These are phyloP conservation scores for Rhodotorula graminis DNA, from an alignment of 768 basidiomycete species.

Conservation along the genomic window DNA sequence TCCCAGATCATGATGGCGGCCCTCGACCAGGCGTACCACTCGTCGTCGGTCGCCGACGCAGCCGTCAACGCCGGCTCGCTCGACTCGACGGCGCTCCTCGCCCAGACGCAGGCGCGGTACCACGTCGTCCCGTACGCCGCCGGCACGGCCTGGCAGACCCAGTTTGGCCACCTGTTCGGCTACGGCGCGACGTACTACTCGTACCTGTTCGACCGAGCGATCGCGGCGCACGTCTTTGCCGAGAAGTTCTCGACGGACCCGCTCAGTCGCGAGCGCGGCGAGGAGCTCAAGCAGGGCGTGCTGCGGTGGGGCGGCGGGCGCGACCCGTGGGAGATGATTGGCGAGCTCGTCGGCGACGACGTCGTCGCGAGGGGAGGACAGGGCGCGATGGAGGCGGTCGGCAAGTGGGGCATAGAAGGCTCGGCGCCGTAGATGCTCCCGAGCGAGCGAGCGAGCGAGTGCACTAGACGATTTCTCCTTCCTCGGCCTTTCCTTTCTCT, in stretches of 20 bases:
- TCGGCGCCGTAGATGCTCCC: neutral
- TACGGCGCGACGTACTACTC: conserved; percentile 98
- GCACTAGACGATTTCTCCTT: no score
- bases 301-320: conserved; percentile 77
- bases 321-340: conserved; percentile 92
- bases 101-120: conserved; percentile 53
- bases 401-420: conserved; percentile 71
- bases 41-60: conserved; percentile 52
- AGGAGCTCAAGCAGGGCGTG: conserved; percentile 71
- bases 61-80: conserved; percentile 50
- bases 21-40: conserved; percentile 87
- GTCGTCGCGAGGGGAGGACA: conserved; percentile 67
- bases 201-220: conserved; percentile 92
- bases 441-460: neutral
- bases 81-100: conserved; percentile 68
- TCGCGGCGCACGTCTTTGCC: conserved; percentile 85
- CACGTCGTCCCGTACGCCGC: conserved; percentile 77
- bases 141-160: conserved; percentile 88
- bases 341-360: conserved; percentile 61
- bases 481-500: no score
- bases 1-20: conserved; percentile 82
- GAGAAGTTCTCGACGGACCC: conserved; percentile 67
- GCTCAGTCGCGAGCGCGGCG: conserved; percentile 67
- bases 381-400: conserved; percentile 82
- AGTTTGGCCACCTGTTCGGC: conserved; percentile 90